Evolutionary conservation across 768 basidiomycete species (phyloP), one percentile per base, ranked within the genome.

Genomic region (Phlegmacium glaucopus): DNA sequence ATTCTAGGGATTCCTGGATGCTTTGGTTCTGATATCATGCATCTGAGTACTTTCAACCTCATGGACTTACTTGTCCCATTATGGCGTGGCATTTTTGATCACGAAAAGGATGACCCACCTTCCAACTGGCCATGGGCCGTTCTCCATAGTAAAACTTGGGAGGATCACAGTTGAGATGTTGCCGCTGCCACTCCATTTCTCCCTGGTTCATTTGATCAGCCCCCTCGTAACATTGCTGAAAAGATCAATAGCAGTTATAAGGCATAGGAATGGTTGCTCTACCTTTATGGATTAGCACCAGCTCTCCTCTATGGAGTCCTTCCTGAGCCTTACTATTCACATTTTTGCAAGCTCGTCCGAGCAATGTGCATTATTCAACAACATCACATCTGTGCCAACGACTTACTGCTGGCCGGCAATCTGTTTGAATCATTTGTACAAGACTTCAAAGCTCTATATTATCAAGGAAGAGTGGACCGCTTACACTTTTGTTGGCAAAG

Each of bases 131-230:
- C 45, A 16, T 69, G 62, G 60, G 63, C 61, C 1, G 56, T 66
- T 0, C 44, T 72, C 0, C 30, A 11, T 2, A 48, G 49, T 0
- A 45, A 57, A 0, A 38, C 48, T 7, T 75, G 71, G 72, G 52
- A 56, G 12, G 32, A 12, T 2, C 72, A 75, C 54, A 69, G 72
- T 1, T 32, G 42, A 38, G 51, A 38, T 0, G 70, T 75, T n/a
- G 69, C 61, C 0, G 47, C 40, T 9, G 52, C 62, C 0, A 58
- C 56, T 1, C 57, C 54, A 9, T 73, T 64, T 45, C 56, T 74
- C n/a, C 70, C 71, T n/a, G 61, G 62, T 1, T 72, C 64, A 0
- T 72, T 71, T 55, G 67, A 72, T 50, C 57, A 64, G 1, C 63
- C 69, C 4, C 75, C 71, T 6, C 62, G 68, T 0, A 69, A 75